Base-by-base conservation (phyloP, 768 basidiomycete genomes). In the Boletus bicolor region DNA sequence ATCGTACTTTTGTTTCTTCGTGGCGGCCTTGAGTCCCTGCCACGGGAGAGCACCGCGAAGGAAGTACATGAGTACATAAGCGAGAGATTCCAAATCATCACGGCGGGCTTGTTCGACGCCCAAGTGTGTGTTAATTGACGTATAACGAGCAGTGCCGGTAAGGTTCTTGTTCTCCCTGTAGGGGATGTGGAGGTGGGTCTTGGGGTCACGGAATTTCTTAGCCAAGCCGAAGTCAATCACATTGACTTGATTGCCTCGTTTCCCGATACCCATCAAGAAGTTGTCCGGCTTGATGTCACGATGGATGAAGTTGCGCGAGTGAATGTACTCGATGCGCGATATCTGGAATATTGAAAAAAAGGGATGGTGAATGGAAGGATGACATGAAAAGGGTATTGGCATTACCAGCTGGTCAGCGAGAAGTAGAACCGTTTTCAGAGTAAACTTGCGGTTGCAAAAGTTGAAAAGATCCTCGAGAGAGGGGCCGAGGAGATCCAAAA, bases 1-100 rank as follows among this genome's bases (percentile, higher is more conserved):
- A 76, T 98, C 97, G 75, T 98, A 98, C 79, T 99, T 99, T 82
- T 99, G 97, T 85, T 99, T 99, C 92, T 99, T 99, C 56, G 97
- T 99, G 39, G 96, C 96, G 57, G 97, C 97, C 79, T 99, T 99
- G 71, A 99, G 85, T 56, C 97, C 97, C 75, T 99, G 97, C 96
- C 96, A 99, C 34, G 96, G 96, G 43, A 99, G 84, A 54, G 93
- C 89, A 47, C 96, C 97, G 61, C 96, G 93, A 61, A 99, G 88
- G 85, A 99, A 99, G 80, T 99, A 99, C 96, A 99, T 98, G 64
- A 99, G 84, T 24, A 98, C 97, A 68, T 99, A 99, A 56, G 95
- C 96, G 57, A 99, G 88, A 1, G 95, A 98, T 73, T 99, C 96
- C 64, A 98, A 82, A 71, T 98, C 97, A 72, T 99, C 96, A 54